phyloP scores from a whole-genome alignment of 768 basidiomycete species.

The Lepiota brunneoincarnata region DNA sequence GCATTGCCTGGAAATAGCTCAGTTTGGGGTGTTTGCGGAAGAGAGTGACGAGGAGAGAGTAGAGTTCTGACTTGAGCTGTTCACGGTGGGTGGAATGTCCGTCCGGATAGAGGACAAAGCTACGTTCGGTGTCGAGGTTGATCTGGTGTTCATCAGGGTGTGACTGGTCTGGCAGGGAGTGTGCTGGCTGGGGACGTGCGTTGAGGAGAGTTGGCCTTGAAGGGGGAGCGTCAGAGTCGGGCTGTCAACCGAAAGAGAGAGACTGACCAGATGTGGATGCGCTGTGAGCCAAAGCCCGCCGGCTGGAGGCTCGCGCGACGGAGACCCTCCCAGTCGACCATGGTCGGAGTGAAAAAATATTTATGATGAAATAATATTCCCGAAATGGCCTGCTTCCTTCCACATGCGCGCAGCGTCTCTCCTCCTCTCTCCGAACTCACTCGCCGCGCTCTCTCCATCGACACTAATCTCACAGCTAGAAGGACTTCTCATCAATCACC shows the following conservation, averaged over 20 bases:
- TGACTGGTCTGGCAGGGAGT: conserved; percentile 12
- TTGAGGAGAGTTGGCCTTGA: conserved; percentile 30
- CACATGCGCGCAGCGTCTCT: conserved; percentile 44
- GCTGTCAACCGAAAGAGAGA: neutral
- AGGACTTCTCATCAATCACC: conserved; percentile 60
- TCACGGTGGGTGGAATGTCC: conserved; percentile 33
- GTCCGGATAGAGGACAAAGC: conserved; percentile 87
- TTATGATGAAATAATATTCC: neutral
- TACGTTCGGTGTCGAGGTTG: conserved; percentile 84
- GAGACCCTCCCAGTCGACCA: conserved; percentile 42
- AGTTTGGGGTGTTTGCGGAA: conserved; percentile 72
- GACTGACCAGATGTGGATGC: conserved; percentile 56
- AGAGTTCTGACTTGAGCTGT: conserved; percentile 59
- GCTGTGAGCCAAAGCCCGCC: conserved; percentile 61
- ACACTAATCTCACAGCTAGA: conserved; percentile 74
- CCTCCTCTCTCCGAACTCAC: conserved; percentile 56
- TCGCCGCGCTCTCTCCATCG: conserved; percentile 67
- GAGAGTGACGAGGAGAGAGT: conserved; percentile 69
- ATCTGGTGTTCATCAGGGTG: conserved; percentile 89
- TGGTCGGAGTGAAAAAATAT: neutral
- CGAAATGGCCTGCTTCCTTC: neutral
- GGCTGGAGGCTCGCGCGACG: conserved; percentile 47
- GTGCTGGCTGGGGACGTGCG: conserved; percentile 10
- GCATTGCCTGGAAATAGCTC: conserved; percentile 81
- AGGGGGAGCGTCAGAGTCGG: neutral